phyloP scores from a whole-genome alignment of 768 basidiomycete genomes.

The Pulveroboletus sp. region DNA sequence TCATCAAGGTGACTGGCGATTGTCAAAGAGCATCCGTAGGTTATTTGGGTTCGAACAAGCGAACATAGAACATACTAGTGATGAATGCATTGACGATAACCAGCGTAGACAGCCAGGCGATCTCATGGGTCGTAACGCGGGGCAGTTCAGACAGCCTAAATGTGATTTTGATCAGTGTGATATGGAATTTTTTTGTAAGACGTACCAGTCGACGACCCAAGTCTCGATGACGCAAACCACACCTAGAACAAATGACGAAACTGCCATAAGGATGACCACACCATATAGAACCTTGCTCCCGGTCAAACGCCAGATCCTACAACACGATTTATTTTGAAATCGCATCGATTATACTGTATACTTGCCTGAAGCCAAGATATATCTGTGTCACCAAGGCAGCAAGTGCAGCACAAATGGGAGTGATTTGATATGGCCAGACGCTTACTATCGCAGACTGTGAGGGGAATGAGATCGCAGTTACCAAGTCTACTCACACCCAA shows the following conservation, averaged over 20 bases:
- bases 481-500: conserved; percentile 7
- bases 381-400: conserved; percentile 48
- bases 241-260: conserved; percentile 43
- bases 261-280: conserved; percentile 35
- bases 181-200: background rate
- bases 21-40: background rate
- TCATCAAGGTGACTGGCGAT: conserved; percentile 18
- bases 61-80: conserved; percentile 38
- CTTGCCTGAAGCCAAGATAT: conserved; percentile 46
- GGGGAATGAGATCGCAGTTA: background rate
- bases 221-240: conserved; percentile 41
- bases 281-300: conserved; percentile 25
- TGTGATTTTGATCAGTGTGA: background rate
- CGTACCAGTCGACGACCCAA: conserved; percentile 41
- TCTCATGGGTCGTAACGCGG: conserved; percentile 39
- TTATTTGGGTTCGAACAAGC: no score
- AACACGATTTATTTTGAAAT: background rate
- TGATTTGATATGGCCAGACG: conserved; percentile 50
- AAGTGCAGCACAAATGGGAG: conserved; percentile 43
- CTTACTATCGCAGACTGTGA: conserved; percentile 27
- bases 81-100: conserved; percentile 42
- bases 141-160: conserved; percentile 41
- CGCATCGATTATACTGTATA: background rate
- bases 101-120: conserved; percentile 47
- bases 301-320: conserved; percentile 15